Base-by-base conservation (phyloP, 140 eudicot species). In the Anethum foeniculum region DNA sequence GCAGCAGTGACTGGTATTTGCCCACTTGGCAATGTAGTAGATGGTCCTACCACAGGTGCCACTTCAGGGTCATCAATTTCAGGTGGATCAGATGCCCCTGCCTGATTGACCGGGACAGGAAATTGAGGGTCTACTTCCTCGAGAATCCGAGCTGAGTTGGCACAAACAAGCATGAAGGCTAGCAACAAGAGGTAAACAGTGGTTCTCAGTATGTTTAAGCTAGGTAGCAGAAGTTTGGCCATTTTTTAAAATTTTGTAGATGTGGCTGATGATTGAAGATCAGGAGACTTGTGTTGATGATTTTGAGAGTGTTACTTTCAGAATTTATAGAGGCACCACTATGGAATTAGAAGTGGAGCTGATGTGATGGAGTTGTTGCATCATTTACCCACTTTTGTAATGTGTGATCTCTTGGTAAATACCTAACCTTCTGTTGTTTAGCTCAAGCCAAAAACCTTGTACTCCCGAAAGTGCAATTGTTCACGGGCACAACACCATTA, bases 161-260 rank as follows among this genome's bases (percentile, higher is more conserved):
- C 89, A 54, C 79, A 86, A 18, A 82, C 82, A 62, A 93, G 60
- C 81, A 86, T 79, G 77, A 86, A 32, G 79, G 87, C 82, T 54
- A 93, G 88, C 67, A 93, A 79, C 32, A 91, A 78, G 76, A 91
- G 78, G 85, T 86, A 88, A 58, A 88, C n/a, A 80, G 86, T 85
- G 82, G 85, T 38, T 60, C 81, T 84, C 79, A 85, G 83, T 19
- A 79, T 69, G 80, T 67, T 80, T 18, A 79, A 77, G 81, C 78
- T 69, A 78, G 41, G 58, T 12, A 54, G 43, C 64, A 43, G 36
- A 65, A 76, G 78, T 32, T 86, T 87, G 36, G 89, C 88, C 97
- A 89, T 91, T 80, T 81, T 79, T 71, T 28, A 21, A 80, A 80
- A 39, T 25, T 62, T 64, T 30, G 82, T 9, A 71, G 77, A 27